These are phyloP conservation scores for Millerozyma acaciae DNA, from an alignment of 805 yeast species.

Conservation along the genomic window DNA sequence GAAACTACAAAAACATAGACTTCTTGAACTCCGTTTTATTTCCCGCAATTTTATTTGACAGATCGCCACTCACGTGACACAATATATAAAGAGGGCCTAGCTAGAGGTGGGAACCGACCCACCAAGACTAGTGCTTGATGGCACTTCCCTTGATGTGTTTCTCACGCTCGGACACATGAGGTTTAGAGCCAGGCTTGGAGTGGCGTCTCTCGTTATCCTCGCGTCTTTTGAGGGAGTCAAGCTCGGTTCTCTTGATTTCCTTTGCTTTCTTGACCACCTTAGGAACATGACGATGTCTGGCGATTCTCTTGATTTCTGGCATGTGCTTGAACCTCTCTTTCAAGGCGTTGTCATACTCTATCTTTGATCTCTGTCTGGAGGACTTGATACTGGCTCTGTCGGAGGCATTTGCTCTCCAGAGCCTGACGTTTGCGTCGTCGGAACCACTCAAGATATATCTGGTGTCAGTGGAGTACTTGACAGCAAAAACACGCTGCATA, in stretches of 20 bases:
- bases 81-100: too few relatives aligned
- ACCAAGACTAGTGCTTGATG: constrained; percentile 52
- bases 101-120: too few relatives aligned
- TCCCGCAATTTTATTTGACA: constrained; percentile 7
- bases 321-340: constrained; percentile 89
- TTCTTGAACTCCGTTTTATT: too few relatives aligned
- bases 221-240: constrained; percentile 69
- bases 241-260: constrained; percentile 77
- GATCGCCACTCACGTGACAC: background rate
- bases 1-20: too few relatives aligned
- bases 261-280: constrained; percentile 80
- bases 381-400: constrained; percentile 81
- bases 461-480: constrained; percentile 83
- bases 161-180: constrained; percentile 67
- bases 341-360: constrained; percentile 88
- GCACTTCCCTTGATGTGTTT: constrained; percentile 86
- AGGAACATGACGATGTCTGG: constrained; percentile 92
- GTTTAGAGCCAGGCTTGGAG: constrained; percentile 58
- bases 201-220: constrained; percentile 82
- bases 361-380: constrained; percentile 70
- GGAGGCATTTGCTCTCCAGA: constrained; percentile 88
- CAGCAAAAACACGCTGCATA: constrained; percentile 91
- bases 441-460: constrained; percentile 85
- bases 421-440: constrained; percentile 91
- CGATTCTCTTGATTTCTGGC: constrained; percentile 92